Conservation (phyloP, 179 eudicot species). For the Vitellaria paradoxa region DNA sequence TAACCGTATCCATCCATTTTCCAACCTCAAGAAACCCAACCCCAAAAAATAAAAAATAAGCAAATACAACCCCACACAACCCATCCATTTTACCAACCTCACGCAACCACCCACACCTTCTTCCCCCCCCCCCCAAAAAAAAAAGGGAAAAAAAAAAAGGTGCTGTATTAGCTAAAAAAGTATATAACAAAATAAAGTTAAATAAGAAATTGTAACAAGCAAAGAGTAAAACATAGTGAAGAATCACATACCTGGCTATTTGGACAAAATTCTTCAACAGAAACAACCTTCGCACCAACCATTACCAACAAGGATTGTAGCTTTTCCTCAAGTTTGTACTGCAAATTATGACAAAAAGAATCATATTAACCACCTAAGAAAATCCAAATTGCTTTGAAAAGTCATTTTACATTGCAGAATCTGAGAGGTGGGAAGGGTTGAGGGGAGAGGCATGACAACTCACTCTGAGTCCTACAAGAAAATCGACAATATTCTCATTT, state of each 20-base stretch:
- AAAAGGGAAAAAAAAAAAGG: background rate
- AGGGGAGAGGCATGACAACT: background rate
- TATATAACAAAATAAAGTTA: too few species aligned
- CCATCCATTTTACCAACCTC: too few species aligned
- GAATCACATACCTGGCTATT: slow-evolving; percentile 51
- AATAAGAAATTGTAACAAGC: background rate
- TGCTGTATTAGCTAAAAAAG: too few species aligned
- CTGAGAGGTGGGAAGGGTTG: background rate
- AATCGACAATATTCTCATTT: background rate
- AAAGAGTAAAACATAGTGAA: background rate
- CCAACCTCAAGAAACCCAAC: too few species aligned
- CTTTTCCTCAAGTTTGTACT: slow-evolving; percentile 68
- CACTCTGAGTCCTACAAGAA: background rate
- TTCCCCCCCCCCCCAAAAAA: background rate
- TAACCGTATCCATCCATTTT: too few species aligned
- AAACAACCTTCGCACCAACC: slow-evolving; percentile 63
- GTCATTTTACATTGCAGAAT: background rate
- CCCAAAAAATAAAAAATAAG: too few species aligned
- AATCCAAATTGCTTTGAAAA: background rate
- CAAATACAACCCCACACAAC: too few species aligned
- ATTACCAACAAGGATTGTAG: slow-evolving; percentile 60
- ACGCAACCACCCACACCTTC: too few species aligned
- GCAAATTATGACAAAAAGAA: slow-evolving; percentile 20
- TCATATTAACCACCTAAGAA: background rate
- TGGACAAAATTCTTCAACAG: slow-evolving; percentile 39